These are phyloP conservation scores for Bipolaris bicolor DNA, from an alignment of 2,329 filamentous ascomycete genomes.

Conservation along the genomic window DNA sequence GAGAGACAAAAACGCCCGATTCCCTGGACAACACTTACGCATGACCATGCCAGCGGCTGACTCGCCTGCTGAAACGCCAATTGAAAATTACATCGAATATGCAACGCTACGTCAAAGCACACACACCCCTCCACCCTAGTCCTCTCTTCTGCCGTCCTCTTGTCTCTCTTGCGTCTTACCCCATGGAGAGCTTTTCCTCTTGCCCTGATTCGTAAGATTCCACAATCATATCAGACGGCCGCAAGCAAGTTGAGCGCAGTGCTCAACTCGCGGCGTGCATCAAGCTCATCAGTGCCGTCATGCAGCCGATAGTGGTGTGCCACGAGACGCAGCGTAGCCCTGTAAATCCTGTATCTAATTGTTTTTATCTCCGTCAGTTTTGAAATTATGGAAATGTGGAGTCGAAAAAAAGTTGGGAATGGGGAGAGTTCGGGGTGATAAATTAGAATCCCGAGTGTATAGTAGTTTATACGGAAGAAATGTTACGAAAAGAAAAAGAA, in stretches of 20 bases:
- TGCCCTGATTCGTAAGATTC: too few species aligned
- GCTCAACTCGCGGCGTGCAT: slow-evolving; percentile 51
- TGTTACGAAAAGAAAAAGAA: not conserved
- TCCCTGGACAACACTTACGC: not conserved
- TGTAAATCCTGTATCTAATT: slow-evolving; percentile 54
- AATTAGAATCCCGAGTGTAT: too few species aligned
- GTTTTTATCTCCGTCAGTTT: too few species aligned
- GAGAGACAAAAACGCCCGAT: not conserved
- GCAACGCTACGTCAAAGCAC: not conserved
- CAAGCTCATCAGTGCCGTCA: slow-evolving; percentile 50
- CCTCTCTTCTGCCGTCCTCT: not conserved
- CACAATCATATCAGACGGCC: slow-evolving; percentile 18
- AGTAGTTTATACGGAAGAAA: too few species aligned
- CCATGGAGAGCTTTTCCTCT: not conserved
- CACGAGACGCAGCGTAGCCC: slow-evolving; percentile 52
- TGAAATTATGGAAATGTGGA: too few species aligned
- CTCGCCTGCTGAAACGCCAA: slow-evolving; percentile 5
- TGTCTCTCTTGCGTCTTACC: too few species aligned
- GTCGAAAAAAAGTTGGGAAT: too few species aligned
- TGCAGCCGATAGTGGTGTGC: slow-evolving; percentile 54
- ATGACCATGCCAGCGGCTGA: not conserved
- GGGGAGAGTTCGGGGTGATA: too few species aligned
- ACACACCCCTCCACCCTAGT: too few species aligned
- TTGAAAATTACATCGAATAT: not conserved
- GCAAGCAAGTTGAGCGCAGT: slow-evolving; percentile 48